Evolutionary conservation across 2,329 filamentous ascomycete genomes (phyloP).

Genomic region (Ophiocordyceps camponoti-floridani): DNA sequence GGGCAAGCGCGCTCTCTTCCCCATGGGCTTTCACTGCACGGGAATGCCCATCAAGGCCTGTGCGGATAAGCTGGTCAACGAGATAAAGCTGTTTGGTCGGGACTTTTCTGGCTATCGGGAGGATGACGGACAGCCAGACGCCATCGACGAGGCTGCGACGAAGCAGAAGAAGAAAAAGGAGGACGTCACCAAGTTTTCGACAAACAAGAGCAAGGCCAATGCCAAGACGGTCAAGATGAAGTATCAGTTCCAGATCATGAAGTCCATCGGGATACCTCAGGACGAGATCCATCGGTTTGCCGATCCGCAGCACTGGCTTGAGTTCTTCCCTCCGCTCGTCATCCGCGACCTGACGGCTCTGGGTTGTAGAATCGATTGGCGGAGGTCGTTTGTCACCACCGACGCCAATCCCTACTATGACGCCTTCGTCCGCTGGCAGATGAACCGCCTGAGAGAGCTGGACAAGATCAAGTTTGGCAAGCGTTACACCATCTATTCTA

Average conservation of each 20-base stretch:
- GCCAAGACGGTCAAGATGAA: conserved; percentile 86
- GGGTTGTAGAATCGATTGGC: conserved; percentile 82
- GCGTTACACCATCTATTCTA: conserved; percentile 73
- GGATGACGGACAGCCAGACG: conserved; percentile 22
- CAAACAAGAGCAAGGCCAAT: conserved; percentile 82
- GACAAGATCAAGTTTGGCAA: conserved; percentile 90
- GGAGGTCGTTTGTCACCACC: conserved; percentile 82
- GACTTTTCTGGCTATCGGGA: conserved; percentile 66
- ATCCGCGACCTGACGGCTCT: conserved; percentile 66
- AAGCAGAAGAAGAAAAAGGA: conserved; percentile 50
- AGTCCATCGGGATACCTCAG: conserved; percentile 69
- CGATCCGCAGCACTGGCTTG: conserved; percentile 79
- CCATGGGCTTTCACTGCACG: conserved; percentile 81
- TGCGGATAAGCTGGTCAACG: conserved; percentile 82
- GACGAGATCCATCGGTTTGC: conserved; percentile 89
- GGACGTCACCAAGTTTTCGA: conserved; percentile 79
- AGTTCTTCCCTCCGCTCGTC: conserved; percentile 52
- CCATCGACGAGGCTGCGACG: conserved; percentile 25
- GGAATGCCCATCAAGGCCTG: conserved; percentile 98
- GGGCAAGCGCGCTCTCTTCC: conserved; percentile 74
- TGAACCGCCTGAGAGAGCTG: conserved; percentile 77
- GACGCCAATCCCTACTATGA: conserved; percentile 96
- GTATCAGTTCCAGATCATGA: conserved; percentile 93
- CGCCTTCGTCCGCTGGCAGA: conserved; percentile 90
- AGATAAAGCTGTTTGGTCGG: conserved; percentile 75